Evolutionary conservation across 2,329 filamentous ascomycete genomes (phyloP).

Genomic region (Aureobasidium melanogenum): DNA sequence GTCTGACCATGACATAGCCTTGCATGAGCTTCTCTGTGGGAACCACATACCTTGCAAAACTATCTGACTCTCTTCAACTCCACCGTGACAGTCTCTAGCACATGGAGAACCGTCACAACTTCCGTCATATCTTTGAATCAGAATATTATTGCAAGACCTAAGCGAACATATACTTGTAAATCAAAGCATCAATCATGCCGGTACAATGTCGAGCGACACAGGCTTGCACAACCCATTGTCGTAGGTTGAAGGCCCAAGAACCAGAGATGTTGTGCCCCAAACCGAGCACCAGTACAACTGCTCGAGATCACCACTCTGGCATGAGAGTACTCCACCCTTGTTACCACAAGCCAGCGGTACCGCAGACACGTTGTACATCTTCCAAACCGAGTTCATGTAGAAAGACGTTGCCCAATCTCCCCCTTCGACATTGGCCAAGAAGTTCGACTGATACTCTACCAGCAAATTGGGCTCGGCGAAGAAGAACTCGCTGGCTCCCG

Average conservation of each 20-base stretch:
- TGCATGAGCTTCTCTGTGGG: too few relatives aligned
- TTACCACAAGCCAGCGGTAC: background rate
- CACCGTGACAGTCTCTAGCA: too few relatives aligned
- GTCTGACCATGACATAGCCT: too few relatives aligned
- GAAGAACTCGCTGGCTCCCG: background rate
- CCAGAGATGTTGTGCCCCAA: background rate
- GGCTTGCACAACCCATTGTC: slow-evolving; percentile 1
- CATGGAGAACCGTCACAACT: too few relatives aligned
- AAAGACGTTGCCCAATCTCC: background rate
- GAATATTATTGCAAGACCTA: too few relatives aligned
- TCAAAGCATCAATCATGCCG: background rate
- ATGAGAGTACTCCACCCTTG: background rate
- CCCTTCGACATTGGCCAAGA: background rate
- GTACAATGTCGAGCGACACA: background rate
- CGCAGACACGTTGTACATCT: background rate
- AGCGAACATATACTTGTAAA: too few relatives aligned
- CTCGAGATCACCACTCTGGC: background rate
- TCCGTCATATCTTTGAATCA: too few relatives aligned
- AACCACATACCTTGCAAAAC: too few relatives aligned
- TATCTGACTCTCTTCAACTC: too few relatives aligned
- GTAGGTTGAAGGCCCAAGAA: background rate
- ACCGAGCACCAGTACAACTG: slow-evolving; percentile 5
- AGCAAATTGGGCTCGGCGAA: background rate
- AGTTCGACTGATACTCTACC: background rate
- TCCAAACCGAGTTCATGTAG: background rate